Evolutionary conservation across 2,329 filamentous ascomycete genomes (phyloP).

Genomic region (Cercospora zeae-maydis): DNA sequence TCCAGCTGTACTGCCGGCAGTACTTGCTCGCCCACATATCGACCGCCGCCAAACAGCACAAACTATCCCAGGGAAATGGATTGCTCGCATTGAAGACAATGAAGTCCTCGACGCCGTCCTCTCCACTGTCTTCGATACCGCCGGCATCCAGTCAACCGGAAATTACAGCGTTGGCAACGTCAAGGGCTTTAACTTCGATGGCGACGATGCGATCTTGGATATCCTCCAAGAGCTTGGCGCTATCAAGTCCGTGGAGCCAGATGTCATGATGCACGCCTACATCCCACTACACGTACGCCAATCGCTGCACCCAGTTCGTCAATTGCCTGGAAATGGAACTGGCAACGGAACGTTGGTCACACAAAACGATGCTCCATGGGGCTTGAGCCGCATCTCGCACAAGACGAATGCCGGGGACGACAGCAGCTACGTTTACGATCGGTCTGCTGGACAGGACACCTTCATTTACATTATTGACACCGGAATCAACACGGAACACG

Average conservation of each 20-base stretch:
- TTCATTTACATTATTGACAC: conserved; percentile 26
- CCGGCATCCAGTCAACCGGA: conserved; percentile 27
- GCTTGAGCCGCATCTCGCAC: conserved; percentile 24
- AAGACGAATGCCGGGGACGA: conserved; percentile 25
- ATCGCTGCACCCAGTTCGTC: background rate
- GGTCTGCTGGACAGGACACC: conserved; percentile 28
- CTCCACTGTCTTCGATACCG: conserved; percentile 14
- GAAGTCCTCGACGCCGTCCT: conserved; percentile 14
- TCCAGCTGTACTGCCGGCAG: conserved; percentile 13
- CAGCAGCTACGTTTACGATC: conserved; percentile 22
- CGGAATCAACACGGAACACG: conserved; percentile 28
- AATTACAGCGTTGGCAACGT: conserved; percentile 39
- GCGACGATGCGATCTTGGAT: conserved; percentile 35
- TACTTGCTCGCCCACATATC: conserved; percentile 15
- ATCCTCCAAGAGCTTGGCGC: conserved; percentile 28
- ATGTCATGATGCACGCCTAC: conserved; percentile 37
- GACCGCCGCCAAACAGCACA: conserved; percentile 17
- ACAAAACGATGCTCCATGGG: conserved; percentile 25
- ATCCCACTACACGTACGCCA: conserved; percentile 13
- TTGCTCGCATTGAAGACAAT: conserved; percentile 19
- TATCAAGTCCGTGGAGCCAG: conserved; percentile 42
- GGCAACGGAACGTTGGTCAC: conserved; percentile 10
- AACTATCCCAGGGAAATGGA: conserved; percentile 22
- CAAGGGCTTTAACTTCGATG: conserved; percentile 39
- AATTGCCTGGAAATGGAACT: conserved; percentile 2